These are phyloP conservation scores for Penicillium capsulatum DNA, from an alignment of 2,329 filamentous ascomycete genomes.

Conservation along the genomic window DNA sequence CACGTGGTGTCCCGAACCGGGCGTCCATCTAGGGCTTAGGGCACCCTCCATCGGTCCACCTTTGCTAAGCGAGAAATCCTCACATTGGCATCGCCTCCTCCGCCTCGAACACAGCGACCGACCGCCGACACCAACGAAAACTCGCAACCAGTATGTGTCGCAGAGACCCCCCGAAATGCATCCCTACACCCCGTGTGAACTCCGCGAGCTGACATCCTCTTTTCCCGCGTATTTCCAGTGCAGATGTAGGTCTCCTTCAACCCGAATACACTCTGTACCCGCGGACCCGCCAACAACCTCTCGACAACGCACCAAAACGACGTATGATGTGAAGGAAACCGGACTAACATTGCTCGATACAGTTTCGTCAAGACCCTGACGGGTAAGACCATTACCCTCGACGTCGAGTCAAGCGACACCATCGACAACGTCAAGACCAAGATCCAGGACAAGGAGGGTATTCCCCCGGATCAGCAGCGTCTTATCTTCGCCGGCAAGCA, in stretches of 20 bases:
- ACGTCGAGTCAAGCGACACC: slow-evolving; percentile 98
- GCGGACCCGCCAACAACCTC: slow-evolving; percentile 2
- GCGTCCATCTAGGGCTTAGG: slow-evolving; percentile 39
- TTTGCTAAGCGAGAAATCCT: slow-evolving; percentile 44
- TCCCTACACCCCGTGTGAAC: slow-evolving; percentile 13
- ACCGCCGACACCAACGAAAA: slow-evolving; percentile 43
- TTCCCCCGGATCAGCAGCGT: slow-evolving; percentile 96
- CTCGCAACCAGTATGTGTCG: slow-evolving; percentile 46
- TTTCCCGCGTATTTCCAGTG: slow-evolving; percentile 55
- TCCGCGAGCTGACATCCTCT: slow-evolving; percentile 46
- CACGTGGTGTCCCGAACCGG: slow-evolving; percentile 18
- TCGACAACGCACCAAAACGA: slow-evolving; percentile 10
- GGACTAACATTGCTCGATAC: slow-evolving; percentile 32
- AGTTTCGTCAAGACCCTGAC: slow-evolving; percentile 99
- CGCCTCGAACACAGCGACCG: slow-evolving; percentile 39
- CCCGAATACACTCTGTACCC: slow-evolving; percentile 20
- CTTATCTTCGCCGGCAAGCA: slow-evolving; percentile 99
- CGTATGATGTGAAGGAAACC: slow-evolving; percentile 15
- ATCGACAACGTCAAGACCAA: slow-evolving; percentile 99
- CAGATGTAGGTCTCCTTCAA: slow-evolving; percentile 69
- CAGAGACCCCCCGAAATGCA: slow-evolving; percentile 10
- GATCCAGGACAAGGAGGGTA: slow-evolving; percentile 99
- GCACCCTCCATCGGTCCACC: slow-evolving; percentile 33
- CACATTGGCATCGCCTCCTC: slow-evolving; percentile 38
- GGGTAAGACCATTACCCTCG: slow-evolving; percentile 99